These are phyloP conservation scores for Glarea lozoyensis DNA, from an alignment of 495 filamentous ascomycete genomes.

Conservation along the genomic window DNA sequence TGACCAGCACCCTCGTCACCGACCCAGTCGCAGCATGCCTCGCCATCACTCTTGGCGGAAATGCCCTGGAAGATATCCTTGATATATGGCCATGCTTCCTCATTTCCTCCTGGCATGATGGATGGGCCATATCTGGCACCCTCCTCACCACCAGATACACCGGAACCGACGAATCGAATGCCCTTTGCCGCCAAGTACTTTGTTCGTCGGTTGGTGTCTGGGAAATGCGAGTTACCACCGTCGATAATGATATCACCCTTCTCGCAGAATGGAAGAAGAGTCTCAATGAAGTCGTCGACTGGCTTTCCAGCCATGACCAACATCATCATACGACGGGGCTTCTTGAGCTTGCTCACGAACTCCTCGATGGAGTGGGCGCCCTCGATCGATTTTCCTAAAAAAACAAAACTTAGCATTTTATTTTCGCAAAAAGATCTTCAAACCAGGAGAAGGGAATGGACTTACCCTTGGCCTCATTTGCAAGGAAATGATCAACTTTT, in stretches of 20 bases:
- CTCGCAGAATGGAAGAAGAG: constrained; percentile 81
- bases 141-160: constrained; percentile 99
- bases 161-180: constrained; percentile 91
- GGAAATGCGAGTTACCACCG: constrained; percentile 98
- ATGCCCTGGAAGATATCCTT: constrained; percentile 99
- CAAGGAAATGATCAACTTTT: constrained; percentile 95
- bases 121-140: constrained; percentile 95
- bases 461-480: constrained; percentile 83
- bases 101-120: constrained; percentile 96
- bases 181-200: constrained; percentile 76
- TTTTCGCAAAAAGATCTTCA: constrained; percentile 9
- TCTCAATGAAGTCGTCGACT: constrained; percentile 97
- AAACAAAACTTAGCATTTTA: constrained; percentile 7
- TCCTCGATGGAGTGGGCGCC: constrained; percentile 93
- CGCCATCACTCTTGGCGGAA: constrained; percentile 89
- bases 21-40: constrained; percentile 98
- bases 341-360: constrained; percentile 92
- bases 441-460: constrained; percentile 5
- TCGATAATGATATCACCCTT: constrained; percentile 98
- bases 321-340: constrained; percentile 91
- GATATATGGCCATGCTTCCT: constrained; percentile 96
- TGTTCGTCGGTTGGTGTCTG: constrained; percentile 94
- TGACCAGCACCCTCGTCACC: constrained; percentile 98
- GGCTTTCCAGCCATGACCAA: constrained; percentile 96
- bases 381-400: constrained; percentile 74